Evolutionary conservation across 768 basidiomycete species (phyloP).

Genomic region (Lactarius hatsudake): DNA sequence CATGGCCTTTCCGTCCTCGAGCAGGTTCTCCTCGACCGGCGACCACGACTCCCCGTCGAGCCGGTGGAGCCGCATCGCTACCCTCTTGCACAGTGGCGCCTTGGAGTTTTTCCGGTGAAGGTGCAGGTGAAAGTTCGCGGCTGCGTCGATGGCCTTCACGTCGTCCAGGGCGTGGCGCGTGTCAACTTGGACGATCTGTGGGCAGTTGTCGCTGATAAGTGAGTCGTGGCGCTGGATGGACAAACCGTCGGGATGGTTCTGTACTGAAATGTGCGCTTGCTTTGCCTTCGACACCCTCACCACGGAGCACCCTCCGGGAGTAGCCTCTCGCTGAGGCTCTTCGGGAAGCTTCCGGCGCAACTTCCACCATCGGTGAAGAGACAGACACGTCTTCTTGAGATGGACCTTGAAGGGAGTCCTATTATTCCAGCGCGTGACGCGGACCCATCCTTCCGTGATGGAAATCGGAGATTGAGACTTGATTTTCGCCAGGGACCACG

Average conservation of each 20-base stretch:
- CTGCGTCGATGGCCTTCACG: conserved; percentile 46
- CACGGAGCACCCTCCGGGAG: conserved; percentile 44
- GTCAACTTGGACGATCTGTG: conserved; percentile 40
- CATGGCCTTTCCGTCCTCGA: conserved; percentile 47
- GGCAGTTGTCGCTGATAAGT: conserved; percentile 38
- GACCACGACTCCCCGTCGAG: conserved; percentile 46
- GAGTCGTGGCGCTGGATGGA: conserved; percentile 47
- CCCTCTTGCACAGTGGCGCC: conserved; percentile 45
- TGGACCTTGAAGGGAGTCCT: conserved; percentile 53
- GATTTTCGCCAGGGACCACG: conserved; percentile 53
- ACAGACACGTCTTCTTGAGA: conserved; percentile 46
- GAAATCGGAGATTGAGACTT: conserved; percentile 36
- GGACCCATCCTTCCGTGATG: conserved; percentile 52
- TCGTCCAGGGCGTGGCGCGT: conserved; percentile 36
- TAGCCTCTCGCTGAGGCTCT: conserved; percentile 35
- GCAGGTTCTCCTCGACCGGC: conserved; percentile 45
- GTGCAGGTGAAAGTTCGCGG: conserved; percentile 59
- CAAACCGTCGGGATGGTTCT: conserved; percentile 40
- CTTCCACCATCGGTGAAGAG: conserved; percentile 45
- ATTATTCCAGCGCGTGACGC: conserved; percentile 53
- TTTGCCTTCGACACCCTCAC: conserved; percentile 44
- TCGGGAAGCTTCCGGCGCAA: conserved; percentile 41
- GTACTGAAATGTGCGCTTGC: conserved; percentile 52
- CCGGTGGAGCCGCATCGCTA: conserved; percentile 53
- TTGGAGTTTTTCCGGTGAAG: conserved; percentile 50